Percentiles rank a stretch among this genome's conserved stretches.
Conservation (phyloP, 768 basidiomycete genomes). For the Daedalea quercina region DNA sequence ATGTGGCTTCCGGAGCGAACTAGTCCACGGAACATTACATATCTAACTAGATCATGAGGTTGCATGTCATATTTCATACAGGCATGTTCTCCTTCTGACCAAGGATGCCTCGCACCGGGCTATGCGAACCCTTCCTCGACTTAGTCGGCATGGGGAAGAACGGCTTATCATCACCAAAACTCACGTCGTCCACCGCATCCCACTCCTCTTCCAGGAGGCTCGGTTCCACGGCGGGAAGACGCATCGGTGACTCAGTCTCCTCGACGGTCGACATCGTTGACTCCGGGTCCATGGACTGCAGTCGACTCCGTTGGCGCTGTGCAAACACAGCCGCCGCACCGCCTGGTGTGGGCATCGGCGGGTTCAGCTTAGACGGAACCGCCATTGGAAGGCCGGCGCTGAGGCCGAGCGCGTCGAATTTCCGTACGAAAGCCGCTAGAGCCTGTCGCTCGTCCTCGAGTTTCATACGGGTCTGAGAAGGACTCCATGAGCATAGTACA, state of each 20-base stretch:
- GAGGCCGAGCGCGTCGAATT: slow-evolving; percentile 71
- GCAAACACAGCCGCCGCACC: slow-evolving; percentile 44
- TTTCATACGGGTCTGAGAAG: slow-evolving; percentile 44
- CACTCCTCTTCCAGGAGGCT: slow-evolving; percentile 30
- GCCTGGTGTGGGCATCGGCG: slow-evolving; percentile 44
- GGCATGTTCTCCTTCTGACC: slow-evolving; percentile 44
- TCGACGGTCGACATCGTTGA: slow-evolving; percentile 24
- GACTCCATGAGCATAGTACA: background rate
- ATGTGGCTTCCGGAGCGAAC: background rate
- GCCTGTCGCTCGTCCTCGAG: slow-evolving; percentile 76
- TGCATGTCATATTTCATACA: slow-evolving; percentile 9
- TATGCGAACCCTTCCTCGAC: slow-evolving; percentile 27
- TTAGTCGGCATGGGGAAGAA: slow-evolving; percentile 18
- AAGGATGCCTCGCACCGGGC: slow-evolving; percentile 33
- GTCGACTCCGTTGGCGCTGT: slow-evolving; percentile 35
- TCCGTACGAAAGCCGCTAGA: slow-evolving; percentile 72
- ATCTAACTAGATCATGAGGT: too few relatives aligned
- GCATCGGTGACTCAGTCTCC: slow-evolving; percentile 45
- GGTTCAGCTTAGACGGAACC: slow-evolving; percentile 32
- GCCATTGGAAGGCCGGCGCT: slow-evolving; percentile 23
- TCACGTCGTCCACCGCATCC: slow-evolving; percentile 26
- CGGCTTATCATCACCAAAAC: slow-evolving; percentile 23
- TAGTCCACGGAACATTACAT: background rate
- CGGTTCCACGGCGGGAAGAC: slow-evolving; percentile 34
- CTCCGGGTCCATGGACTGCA: slow-evolving; percentile 21